phyloP scores from a whole-genome alignment of 2,329 filamentous ascomycete species.

The Ophiostoma quercus region DNA sequence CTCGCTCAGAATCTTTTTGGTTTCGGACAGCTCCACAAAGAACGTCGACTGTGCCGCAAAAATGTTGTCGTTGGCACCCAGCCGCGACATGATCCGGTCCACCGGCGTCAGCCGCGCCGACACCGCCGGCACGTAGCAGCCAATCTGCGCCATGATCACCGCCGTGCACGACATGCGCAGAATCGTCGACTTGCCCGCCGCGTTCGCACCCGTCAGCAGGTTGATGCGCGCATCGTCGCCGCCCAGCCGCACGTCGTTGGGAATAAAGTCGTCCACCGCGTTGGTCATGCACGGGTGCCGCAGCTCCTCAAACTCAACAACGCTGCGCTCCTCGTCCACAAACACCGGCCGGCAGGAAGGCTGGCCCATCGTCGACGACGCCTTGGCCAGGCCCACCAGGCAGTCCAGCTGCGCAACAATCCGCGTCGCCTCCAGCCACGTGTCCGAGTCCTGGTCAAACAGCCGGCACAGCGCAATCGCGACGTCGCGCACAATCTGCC shows the following conservation, averaged over 20 bases:
- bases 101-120: slow-evolving; percentile 82
- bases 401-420: slow-evolving; percentile 92
- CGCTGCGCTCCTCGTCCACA: slow-evolving; percentile 74
- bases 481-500: slow-evolving; percentile 84
- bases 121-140: slow-evolving; percentile 81
- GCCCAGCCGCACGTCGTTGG: slow-evolving; percentile 85
- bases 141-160: slow-evolving; percentile 95
- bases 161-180: slow-evolving; percentile 95
- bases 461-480: slow-evolving; percentile 75
- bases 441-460: slow-evolving; percentile 80
- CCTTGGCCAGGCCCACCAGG: slow-evolving; percentile 84
- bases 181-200: slow-evolving; percentile 93
- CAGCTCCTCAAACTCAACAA: slow-evolving; percentile 87
- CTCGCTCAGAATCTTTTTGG: slow-evolving; percentile 94
- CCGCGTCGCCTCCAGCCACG: slow-evolving; percentile 84
- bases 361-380: slow-evolving; percentile 75
- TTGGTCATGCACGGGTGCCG: slow-evolving; percentile 93
- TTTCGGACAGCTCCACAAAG: slow-evolving; percentile 95
- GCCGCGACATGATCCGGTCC: slow-evolving; percentile 96
- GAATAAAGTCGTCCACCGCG: slow-evolving; percentile 88
- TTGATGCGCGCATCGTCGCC: slow-evolving; percentile 78
- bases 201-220: slow-evolving; percentile 90
- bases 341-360: slow-evolving; percentile 88
- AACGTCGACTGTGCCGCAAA: slow-evolving; percentile 97
- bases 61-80: slow-evolving; percentile 98